Base-by-base conservation (phyloP, 2,329 filamentous ascomycete genomes). In the Trichoderma sp. region DNA sequence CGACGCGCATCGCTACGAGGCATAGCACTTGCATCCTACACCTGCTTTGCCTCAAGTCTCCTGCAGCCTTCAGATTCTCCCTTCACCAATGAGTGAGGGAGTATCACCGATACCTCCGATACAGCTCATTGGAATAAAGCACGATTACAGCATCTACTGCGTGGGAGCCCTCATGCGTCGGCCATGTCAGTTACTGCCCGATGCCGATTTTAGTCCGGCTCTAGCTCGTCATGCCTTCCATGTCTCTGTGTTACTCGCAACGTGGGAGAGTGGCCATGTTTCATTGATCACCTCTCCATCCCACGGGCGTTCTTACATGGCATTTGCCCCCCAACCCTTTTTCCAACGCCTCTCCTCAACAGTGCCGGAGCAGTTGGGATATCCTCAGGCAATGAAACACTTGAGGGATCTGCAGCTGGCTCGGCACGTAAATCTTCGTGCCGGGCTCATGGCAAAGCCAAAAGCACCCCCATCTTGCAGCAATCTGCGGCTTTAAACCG, bases 131-230 rank as follows among this genome's bases (percentile, higher is more conserved):
- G 21, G 26, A 12, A 21, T 41, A 14, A 50, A 39, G 7, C 17
- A 7, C n/a, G 21, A 28, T 21, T 45, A 7, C 61, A 19, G 4
- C 17, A 24, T 43, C 28, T 43, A 26, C 12, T 7, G 52, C 9
- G 7, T 43, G n/a, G 10, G 50, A 43, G 44, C 14, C 21, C 28
- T 30, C 9, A 50, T 44, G 21, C 12, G 6, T 58, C 63, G 50
- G 64, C 21, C 58, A 62, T 63, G 54, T 52, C 65, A 48, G 65
- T 48, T 45, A 64, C 51, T 64, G 65, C 41, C 54, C 19, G 65
- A 66, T 52, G 65, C 65, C 65, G 65, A 66, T 48, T 54, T 66
- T 64, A 47, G 60, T 64, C 65, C 65, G 65, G 30, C 47, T 39
- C 5, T 19, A 64, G 4, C 34, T 41, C 24, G 1, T 41, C n/a